Evolutionary conservation across 345 rosid genomes (phyloP).

Genomic region (Raphanus sativus): DNA sequence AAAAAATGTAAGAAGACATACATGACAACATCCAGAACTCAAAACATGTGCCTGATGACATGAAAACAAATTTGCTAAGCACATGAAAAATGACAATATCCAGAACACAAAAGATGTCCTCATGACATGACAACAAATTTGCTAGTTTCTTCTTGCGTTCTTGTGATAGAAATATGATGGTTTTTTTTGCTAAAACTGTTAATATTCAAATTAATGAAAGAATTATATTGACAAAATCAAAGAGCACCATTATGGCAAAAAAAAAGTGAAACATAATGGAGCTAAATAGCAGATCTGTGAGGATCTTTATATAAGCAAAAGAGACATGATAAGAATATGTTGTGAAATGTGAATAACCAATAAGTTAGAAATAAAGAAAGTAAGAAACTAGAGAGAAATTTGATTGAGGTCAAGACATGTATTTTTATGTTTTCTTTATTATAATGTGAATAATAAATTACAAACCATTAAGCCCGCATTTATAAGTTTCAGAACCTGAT

Average conservation of each 20-base stretch:
- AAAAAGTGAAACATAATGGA: no score
- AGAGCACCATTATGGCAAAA: no score
- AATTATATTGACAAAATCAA: no score
- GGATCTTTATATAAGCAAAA: no score
- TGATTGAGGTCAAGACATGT: neutral
- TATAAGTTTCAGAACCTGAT: neutral
- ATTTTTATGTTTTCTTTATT: neutral
- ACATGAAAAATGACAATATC: neutral
- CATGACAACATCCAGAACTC: neutral
- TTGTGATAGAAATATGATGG: no score
- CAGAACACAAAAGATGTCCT: neutral
- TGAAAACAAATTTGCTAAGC: neutral
- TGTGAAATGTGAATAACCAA: constrained; percentile 35
- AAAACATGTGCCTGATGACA: neutral
- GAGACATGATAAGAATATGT: neutral
- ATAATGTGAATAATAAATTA: neutral
- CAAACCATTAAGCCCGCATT: neutral
- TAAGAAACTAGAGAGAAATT: neutral
- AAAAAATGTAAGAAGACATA: neutral
- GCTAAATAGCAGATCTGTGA: no score
- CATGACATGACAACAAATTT: neutral
- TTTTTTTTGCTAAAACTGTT: no score
- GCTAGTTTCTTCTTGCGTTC: neutral
- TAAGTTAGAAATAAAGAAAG: constrained; percentile 45
- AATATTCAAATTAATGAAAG: no score